These are phyloP conservation scores for Geosmithia putterillii DNA, from an alignment of 2,329 filamentous ascomycete genomes.

Conservation along the genomic window DNA sequence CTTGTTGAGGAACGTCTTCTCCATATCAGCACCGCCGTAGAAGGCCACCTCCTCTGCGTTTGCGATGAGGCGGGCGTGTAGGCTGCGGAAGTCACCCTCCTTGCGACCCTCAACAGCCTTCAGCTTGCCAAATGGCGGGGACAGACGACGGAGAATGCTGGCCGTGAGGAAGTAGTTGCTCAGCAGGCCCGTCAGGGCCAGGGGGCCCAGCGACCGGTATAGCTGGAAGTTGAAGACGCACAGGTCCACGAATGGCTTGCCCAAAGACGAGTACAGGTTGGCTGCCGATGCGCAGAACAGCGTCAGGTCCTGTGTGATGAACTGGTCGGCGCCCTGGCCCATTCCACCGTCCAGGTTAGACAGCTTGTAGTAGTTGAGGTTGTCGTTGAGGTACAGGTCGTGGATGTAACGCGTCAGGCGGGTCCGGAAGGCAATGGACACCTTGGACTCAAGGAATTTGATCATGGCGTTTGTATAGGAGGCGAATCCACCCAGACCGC, in stretches of 20 bases:
- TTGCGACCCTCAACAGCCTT: slow-evolving; percentile 92
- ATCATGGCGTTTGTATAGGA: slow-evolving; percentile 99
- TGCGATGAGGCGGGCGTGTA: slow-evolving; percentile 85
- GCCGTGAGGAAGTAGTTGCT: slow-evolving; percentile 93
- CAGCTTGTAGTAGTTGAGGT: slow-evolving; percentile 93
- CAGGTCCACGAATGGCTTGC: slow-evolving; percentile 96
- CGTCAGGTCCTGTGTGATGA: slow-evolving; percentile 93
- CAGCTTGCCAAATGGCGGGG: slow-evolving; percentile 90
- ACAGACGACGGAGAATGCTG: slow-evolving; percentile 74
- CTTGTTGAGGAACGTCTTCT: slow-evolving; percentile 81
- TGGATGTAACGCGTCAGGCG: slow-evolving; percentile 93
- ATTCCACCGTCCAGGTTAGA: slow-evolving; percentile 87
- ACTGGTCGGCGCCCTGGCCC: slow-evolving; percentile 86
- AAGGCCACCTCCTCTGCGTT: slow-evolving; percentile 98
- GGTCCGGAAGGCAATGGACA: slow-evolving; percentile 95
- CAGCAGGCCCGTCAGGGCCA: slow-evolving; percentile 75
- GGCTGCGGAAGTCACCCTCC: slow-evolving; percentile 85
- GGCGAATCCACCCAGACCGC: slow-evolving; percentile 81
- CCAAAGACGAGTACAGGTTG: slow-evolving; percentile 85
- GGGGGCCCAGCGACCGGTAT: slow-evolving; percentile 77
- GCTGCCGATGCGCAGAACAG: slow-evolving; percentile 90
- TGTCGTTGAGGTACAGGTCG: slow-evolving; percentile 88
- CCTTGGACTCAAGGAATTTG: slow-evolving; percentile 94
- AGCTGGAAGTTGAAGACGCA: slow-evolving; percentile 98
- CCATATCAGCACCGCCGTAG: slow-evolving; percentile 90